These are phyloP conservation scores for Sanguinoderma infundibulare DNA, from an alignment of 1,284 basidiomycete species.

Conservation along the genomic window DNA sequence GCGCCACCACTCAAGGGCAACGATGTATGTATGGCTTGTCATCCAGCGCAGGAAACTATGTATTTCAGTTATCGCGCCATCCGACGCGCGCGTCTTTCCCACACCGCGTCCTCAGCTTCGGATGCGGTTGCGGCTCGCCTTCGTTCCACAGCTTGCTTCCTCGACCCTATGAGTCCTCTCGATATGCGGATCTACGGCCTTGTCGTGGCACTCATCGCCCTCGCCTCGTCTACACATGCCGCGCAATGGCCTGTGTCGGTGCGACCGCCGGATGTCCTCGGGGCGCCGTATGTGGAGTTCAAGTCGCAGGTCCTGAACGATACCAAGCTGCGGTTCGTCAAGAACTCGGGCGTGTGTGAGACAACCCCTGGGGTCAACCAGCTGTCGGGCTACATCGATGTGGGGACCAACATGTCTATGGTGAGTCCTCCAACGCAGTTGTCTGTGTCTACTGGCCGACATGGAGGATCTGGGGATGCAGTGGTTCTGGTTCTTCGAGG, in stretches of 20 bases:
- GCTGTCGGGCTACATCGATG: slow-evolving; percentile 69
- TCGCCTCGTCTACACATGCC: background rate
- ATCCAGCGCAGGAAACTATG: too few relatives aligned
- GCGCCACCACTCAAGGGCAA: too few relatives aligned
- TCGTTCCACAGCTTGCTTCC: too few relatives aligned
- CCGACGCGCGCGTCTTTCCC: too few relatives aligned
- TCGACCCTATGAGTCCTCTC: too few relatives aligned
- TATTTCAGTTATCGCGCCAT: too few relatives aligned
- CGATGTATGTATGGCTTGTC: too few relatives aligned
- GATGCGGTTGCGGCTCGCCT: too few relatives aligned
- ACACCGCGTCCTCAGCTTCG: too few relatives aligned
- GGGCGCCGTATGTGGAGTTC: slow-evolving; percentile 18
- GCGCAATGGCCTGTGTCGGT: background rate
- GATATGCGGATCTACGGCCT: background rate
- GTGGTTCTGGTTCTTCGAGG: slow-evolving; percentile 80
- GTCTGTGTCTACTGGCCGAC: background rate
- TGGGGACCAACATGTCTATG: slow-evolving; percentile 65
- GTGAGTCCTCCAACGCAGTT: slow-evolving; percentile 35
- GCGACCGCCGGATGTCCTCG: background rate
- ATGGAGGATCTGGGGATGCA: slow-evolving; percentile 43
- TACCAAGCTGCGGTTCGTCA: slow-evolving; percentile 52
- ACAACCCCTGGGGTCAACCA: slow-evolving; percentile 70
- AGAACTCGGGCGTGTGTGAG: slow-evolving; percentile 75
- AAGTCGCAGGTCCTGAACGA: slow-evolving; percentile 26
- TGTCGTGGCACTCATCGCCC: background rate